Evolutionary conservation across 176 grass and related monocot genomes (phyloP).

Genomic region (Elymus sibiricus): DNA sequence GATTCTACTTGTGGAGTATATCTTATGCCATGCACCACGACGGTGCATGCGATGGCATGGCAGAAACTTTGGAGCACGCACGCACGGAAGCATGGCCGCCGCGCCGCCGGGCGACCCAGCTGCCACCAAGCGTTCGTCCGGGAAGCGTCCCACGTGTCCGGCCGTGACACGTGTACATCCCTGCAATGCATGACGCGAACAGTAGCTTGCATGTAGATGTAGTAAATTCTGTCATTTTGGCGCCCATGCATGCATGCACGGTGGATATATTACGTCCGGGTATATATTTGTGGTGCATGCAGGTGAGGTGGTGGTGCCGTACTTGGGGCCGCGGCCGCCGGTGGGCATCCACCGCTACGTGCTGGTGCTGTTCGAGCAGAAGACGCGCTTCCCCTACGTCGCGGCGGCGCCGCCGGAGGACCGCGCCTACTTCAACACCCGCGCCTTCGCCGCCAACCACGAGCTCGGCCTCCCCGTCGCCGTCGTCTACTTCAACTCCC

Average conservation of each 20-base stretch:
- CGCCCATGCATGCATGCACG: background rate
- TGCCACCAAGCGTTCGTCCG: background rate
- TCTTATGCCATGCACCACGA: background rate
- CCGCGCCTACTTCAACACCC: slow-evolving; percentile 65
- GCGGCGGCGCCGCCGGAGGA: background rate
- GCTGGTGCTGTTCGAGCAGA: slow-evolving; percentile 80
- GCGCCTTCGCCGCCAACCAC: slow-evolving; percentile 50
- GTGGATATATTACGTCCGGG: background rate
- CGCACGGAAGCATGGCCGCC: slow-evolving; percentile 5
- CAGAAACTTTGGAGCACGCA: slow-evolving; percentile 8
- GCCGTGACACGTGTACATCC: background rate
- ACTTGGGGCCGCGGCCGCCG: slow-evolving; percentile 65
- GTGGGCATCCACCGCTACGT: slow-evolving; percentile 85
- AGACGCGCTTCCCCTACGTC: slow-evolving; percentile 24
- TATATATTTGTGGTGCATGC: background rate
- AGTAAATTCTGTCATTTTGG: background rate
- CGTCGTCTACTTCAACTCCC: slow-evolving; percentile 84
- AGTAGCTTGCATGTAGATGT: too few relatives aligned
- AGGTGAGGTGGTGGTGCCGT: slow-evolving; percentile 67
- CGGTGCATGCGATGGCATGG: background rate
- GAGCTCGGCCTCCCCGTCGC: slow-evolving; percentile 71
- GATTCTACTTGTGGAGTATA: too few relatives aligned
- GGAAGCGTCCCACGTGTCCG: background rate
- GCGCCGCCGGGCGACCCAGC: background rate
- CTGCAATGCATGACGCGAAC: background rate